Evolutionary conservation across 345 rosid species (phyloP).

Genomic region (Trapa incisa): DNA sequence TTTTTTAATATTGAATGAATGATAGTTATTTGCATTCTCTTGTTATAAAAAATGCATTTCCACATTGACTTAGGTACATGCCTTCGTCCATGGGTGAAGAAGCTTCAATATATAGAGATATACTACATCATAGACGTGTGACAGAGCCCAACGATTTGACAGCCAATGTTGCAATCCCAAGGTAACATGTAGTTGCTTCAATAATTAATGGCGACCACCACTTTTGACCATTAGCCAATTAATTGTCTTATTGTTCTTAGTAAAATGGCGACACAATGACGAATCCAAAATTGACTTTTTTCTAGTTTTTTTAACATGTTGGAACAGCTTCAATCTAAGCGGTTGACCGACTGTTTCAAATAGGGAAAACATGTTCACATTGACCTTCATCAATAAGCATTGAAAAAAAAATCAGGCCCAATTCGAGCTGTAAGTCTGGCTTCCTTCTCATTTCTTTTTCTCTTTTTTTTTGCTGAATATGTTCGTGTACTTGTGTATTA

Average conservation of each 20-base stretch:
- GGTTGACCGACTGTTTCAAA: background rate
- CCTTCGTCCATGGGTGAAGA: background rate
- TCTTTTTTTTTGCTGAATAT: background rate
- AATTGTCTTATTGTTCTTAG: too few species aligned
- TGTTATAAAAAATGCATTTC: background rate
- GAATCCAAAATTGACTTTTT: background rate
- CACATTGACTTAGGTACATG: background rate
- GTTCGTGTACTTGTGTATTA: background rate
- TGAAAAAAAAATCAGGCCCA: conserved; percentile 1
- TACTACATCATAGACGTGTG: background rate
- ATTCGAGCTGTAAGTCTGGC: background rate
- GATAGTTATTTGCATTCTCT: background rate
- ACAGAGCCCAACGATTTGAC: background rate
- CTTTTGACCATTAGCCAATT: background rate
- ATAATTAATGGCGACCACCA: background rate
- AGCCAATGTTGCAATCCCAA: background rate
- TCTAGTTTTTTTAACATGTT: background rate
- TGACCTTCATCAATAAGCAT: conserved; percentile 22
- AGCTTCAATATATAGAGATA: background rate
- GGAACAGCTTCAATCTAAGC: background rate
- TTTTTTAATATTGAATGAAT: too few species aligned
- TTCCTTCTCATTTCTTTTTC: background rate
- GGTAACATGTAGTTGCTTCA: background rate
- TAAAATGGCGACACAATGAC: background rate
- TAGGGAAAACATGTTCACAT: conserved; percentile 9